Evolutionary conservation across 164 flowering plant genomes (phyloP), one percentile per base, ranked within the genome.

Genomic region (Magnolia changhungtana): DNA sequence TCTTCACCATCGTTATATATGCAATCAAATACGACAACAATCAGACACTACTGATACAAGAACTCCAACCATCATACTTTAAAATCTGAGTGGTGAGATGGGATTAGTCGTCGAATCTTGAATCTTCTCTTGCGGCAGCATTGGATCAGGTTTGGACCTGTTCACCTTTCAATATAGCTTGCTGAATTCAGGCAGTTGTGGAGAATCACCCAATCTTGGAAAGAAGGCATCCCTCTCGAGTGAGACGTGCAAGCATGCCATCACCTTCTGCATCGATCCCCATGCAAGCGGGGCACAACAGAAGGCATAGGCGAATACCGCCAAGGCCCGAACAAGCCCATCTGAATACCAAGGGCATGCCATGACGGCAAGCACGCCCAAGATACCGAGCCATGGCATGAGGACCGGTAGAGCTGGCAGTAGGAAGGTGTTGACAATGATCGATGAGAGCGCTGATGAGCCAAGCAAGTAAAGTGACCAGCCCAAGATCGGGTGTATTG

Each of bases 401-500:
- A 96, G 31, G 31, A 96, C 90, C 0, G 90, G 83, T 2, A 91
- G 61, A 67, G 81, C 75, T 20, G 99, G 99, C 72, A 96, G 82
- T 69, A 91, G 61, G 76, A 94, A 91, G 3, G 87, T 83, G 31
- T 87, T 89, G 27, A 87, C 81, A 3, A 85, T 85, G 29, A 93
- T 71, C 1, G 86, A 89, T 63, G 84, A 88, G 49, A 94, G 84
- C 0, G 97, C 77, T 2, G 90, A 83, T 0, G 89, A 73, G 5
- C 98, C 98, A 0, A 91, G 81, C 78, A 96, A 84, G 84, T 96
- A 96, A 21, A 94, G 80, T 2, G 83, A 49, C 99, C 99, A 96
- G 24, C 98, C 99, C 8, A 93, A n/a, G 0, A 92, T 0, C 5
- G 99, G 96, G 76, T 96, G 99, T 31, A 92, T 50, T 0, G 99